A percentile compares a stretch with the other conserved stretches of the same genome.
phyloP scores from a whole-genome alignment of 305 asterid genomes.

The Striga hermonthica region DNA sequence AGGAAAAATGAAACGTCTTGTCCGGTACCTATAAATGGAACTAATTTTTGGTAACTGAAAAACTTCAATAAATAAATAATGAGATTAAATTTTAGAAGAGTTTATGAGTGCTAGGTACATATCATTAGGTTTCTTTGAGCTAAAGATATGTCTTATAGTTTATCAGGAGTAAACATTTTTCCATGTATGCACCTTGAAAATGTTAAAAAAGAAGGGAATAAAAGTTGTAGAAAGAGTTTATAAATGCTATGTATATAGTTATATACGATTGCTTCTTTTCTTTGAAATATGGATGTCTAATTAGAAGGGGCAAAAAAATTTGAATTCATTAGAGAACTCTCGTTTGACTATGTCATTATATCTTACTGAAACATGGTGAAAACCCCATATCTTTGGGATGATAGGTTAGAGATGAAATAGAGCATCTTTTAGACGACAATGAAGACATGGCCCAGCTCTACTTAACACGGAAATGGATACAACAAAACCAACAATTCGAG shows the following conservation, averaged over 20 bases:
- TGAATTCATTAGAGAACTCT: too few relatives aligned
- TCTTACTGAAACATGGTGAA: conserved; percentile 17
- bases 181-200: too few relatives aligned
- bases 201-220: too few relatives aligned
- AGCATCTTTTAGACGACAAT: conserved; percentile 86
- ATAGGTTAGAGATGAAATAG: conserved; percentile 94
- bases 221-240: too few relatives aligned
- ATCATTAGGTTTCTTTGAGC: not conserved
- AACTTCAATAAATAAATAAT: too few relatives aligned
- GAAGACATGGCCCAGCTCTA: conserved; percentile 91
- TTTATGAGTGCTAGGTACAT: too few relatives aligned
- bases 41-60: too few relatives aligned
- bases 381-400: conserved; percentile 24
- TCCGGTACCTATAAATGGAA: not conserved
- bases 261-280: too few relatives aligned
- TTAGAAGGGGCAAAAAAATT: too few relatives aligned
- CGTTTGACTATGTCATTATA: not conserved
- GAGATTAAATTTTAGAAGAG: too few relatives aligned
- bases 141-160: conserved; percentile 14
- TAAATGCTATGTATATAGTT: too few relatives aligned
- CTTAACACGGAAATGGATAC: conserved; percentile 85
- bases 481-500: conserved; percentile 62
- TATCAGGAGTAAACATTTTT: not conserved
- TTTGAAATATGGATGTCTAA: too few relatives aligned
- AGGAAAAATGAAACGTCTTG: not conserved